Evolutionary conservation across 495 filamentous ascomycete species (phyloP).

Genomic region (Astrothelium subdiscretum): DNA sequence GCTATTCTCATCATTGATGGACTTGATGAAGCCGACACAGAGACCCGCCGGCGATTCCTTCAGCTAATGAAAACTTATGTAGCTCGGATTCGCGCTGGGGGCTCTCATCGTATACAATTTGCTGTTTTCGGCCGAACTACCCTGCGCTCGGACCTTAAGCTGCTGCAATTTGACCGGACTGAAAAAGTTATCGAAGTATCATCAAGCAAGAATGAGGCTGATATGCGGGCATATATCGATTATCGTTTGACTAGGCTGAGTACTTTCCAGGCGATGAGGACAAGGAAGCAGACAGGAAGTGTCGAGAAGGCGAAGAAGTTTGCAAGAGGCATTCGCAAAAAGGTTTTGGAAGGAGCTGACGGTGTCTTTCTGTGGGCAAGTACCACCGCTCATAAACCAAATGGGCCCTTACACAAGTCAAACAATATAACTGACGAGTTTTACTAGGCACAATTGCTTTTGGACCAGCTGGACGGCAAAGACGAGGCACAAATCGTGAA

Average conservation of each 20-base stretch:
- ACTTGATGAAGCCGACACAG: neutral
- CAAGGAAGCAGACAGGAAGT: neutral
- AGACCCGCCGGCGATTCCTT: neutral
- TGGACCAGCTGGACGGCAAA: neutral
- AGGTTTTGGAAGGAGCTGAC: neutral
- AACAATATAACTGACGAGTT: no score
- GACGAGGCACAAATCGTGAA: neutral
- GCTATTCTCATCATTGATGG: neutral
- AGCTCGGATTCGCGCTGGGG: neutral
- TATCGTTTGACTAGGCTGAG: neutral
- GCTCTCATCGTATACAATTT: neutral
- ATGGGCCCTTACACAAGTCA: no score
- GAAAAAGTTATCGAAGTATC: neutral
- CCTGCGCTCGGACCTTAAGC: neutral
- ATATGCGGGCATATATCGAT: neutral
- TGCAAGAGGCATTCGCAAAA: neutral
- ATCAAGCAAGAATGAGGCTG: neutral
- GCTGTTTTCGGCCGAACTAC: neutral
- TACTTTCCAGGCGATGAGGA: neutral
- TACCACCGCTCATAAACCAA: no score
- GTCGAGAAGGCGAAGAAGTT: neutral
- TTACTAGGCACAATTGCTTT: neutral
- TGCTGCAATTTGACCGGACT: neutral
- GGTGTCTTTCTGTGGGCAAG: neutral
- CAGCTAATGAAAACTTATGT: neutral